Percentiles rank a stretch among this genome's conserved stretches.
Evolutionary conservation across 495 filamentous ascomycete species (phyloP).

Genomic region (Usnea hakonensis): DNA sequence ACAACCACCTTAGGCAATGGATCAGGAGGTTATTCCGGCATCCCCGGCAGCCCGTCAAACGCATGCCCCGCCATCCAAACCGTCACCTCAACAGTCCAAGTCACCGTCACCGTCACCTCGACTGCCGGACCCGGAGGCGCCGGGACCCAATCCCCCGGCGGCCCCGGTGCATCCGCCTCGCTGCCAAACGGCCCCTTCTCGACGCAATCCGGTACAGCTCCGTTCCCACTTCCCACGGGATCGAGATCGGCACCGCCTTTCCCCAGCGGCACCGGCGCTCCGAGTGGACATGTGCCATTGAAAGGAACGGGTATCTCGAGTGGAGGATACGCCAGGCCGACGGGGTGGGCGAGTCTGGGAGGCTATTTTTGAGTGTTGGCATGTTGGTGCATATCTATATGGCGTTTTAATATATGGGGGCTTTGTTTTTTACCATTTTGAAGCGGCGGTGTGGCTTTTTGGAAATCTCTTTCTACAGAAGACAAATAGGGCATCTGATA

Average conservation of each 20-base stretch:
- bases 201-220: background rate
- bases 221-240: background rate
- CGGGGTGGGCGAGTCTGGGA: background rate
- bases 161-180: background rate
- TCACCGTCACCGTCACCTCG: conserved; percentile 30
- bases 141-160: background rate
- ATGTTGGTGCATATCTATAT: no score
- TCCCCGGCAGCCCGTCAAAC: background rate
- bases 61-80: conserved; percentile 15
- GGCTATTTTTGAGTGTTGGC: background rate
- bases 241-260: background rate
- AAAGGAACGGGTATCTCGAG: background rate
- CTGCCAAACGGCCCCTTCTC: conserved; percentile 1
- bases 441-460: background rate
- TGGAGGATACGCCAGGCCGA: background rate
- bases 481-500: no score
- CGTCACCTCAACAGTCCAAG: conserved; percentile 33
- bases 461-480: background rate
- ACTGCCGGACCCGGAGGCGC: background rate
- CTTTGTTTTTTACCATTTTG: background rate
- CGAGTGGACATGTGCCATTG: background rate
- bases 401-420: background rate
- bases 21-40: background rate
- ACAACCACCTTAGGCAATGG: background rate
- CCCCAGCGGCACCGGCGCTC: background rate